Evolutionary conservation across 1,284 basidiomycete genomes (phyloP).

Genomic region (Leccinum subrobustum): DNA sequence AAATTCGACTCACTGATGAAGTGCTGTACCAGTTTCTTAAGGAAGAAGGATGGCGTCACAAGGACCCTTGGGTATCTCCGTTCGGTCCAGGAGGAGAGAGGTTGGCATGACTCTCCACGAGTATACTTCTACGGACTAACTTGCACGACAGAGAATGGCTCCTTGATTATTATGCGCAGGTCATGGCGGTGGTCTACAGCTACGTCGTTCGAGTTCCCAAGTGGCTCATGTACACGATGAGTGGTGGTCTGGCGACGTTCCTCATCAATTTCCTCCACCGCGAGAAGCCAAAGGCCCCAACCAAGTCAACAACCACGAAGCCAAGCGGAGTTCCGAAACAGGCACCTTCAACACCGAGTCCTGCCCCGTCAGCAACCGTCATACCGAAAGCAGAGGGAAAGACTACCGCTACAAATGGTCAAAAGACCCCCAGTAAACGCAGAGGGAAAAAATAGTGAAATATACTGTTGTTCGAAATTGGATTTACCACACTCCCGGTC

Average conservation of each 20-base stretch:
- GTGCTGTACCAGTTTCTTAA: constrained; percentile 62
- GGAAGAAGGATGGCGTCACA: constrained; percentile 55
- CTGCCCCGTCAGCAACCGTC: neutral
- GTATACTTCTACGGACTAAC: constrained; percentile 1
- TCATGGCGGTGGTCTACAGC: constrained; percentile 52
- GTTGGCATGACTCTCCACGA: constrained; percentile 39
- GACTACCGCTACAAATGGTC: constrained; percentile 13
- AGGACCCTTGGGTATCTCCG: constrained; percentile 57
- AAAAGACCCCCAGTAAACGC: constrained; percentile 29
- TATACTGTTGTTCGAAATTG: neutral
- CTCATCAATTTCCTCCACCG: constrained; percentile 46
- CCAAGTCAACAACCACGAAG: constrained; percentile 4
- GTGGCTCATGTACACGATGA: constrained; percentile 49
- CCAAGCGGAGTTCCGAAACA: constrained; percentile 4
- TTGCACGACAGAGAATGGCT: constrained; percentile 56
- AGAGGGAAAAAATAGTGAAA: constrained; percentile 23
- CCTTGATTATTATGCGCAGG: constrained; percentile 57
- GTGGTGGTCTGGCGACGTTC: constrained; percentile 48
- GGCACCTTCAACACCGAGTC: neutral
- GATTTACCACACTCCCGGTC: neutral
- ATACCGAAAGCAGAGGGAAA: constrained; percentile 19
- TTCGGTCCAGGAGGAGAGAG: constrained; percentile 71
- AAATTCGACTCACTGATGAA: constrained; percentile 56
- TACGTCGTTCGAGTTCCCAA: constrained; percentile 43
- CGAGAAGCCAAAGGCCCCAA: constrained; percentile 18